Evolutionary conservation across 2,329 filamentous ascomycete genomes (phyloP), one percentile per base, ranked within the genome.

Genomic region (Eutypella sp.): DNA sequence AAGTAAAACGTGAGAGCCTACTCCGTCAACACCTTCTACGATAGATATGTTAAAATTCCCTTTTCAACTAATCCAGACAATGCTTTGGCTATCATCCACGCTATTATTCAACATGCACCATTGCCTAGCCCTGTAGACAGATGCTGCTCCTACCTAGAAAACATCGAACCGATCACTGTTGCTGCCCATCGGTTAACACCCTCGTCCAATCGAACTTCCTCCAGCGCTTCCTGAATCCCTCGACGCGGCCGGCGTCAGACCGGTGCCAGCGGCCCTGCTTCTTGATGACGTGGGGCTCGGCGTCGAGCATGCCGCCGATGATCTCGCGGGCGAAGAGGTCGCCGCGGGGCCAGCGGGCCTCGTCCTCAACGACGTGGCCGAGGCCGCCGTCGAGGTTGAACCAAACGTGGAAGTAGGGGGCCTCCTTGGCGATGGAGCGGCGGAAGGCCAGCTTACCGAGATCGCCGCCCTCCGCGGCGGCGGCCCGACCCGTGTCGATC

Each of bases 381-480:
- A 99, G 68, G 0, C 93, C 93, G 2, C 93, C 93, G 61, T 99
- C 91, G 1, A 99, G 72, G 43, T 82, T 81, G 63, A 97, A 97
- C 91, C 92, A 99, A 18, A 85, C 92, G 65, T 99, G 93, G 60
- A 99, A 99, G 65, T 99, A 99, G 0, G 95, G 92, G 87, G 95
- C 92, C 71, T 99, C 92, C 69, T 95, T 96, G 11, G 88, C 89
- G 49, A 99, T 74, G 18, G 79, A 85, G 46, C 83, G 78, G 1
- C 92, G 78, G 65, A 99, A 99, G 2, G 93, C 91, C 44, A 78
- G 67, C 59, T 87, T 87, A 1, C 92, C 93, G 50, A 89, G 65
- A 0, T 87, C 88, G 2, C 81, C 75, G n/a, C 74, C 67, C n/a
- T 29, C 25, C 8, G 8, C 8, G 25, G 25, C 25, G 0, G 81